A percentile compares a stretch with the other conserved stretches of the same genome.
Conservation (phyloP, 345 rosid species). For the Citrus cavaleriei region DNA sequence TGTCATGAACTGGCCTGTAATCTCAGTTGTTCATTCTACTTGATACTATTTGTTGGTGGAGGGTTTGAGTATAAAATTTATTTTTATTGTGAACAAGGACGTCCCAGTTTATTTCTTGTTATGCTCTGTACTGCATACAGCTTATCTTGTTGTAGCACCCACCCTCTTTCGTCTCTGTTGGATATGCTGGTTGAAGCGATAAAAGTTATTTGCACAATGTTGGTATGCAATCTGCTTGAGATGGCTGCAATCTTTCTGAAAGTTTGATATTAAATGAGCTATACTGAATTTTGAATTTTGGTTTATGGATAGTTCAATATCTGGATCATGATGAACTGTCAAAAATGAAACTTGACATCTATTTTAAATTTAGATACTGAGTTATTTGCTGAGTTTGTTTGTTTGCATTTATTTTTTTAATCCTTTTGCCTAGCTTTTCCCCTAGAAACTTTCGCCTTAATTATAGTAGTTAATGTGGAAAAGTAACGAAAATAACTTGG, state of each 20-base stretch:
- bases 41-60: not conserved
- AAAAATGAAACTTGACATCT: too few relatives aligned
- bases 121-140: not conserved
- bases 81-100: not conserved
- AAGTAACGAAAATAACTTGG: too few relatives aligned
- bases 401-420: not conserved
- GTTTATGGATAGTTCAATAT: not conserved
- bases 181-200: not conserved
- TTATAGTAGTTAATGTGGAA: too few relatives aligned
- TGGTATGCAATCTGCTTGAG: not conserved
- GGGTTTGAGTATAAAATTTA: not conserved
- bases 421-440: too few relatives aligned
- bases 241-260: not conserved
- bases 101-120: not conserved
- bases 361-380: too few relatives aligned
- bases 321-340: not conserved
- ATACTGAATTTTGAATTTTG: too few relatives aligned
- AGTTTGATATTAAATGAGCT: not conserved
- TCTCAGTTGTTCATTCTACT: not conserved
- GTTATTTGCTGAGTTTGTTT: not conserved
- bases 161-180: not conserved
- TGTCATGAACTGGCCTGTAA: not conserved
- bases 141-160: not conserved
- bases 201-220: not conserved
- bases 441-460: too few relatives aligned